Base-by-base conservation (phyloP, 768 basidiomycete species). In the Phlegmacium glaucopus region DNA sequence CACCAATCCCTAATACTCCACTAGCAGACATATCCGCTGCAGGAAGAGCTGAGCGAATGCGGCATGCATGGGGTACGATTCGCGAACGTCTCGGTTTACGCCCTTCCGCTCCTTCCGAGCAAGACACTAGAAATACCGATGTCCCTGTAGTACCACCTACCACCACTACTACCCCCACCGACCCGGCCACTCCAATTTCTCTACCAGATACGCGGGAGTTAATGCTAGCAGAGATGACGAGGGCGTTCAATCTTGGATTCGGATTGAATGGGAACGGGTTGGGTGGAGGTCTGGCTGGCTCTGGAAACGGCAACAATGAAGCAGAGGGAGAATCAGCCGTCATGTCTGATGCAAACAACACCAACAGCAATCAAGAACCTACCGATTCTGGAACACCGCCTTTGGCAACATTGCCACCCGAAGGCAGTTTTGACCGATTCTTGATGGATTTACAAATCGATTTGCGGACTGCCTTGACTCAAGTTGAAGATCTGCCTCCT, bases 341-440 rank as follows among this genome's bases (percentile, higher is more conserved):
- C 16, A 34, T 36, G 28, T 17, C 47, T 12, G 48, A 47, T n/a
- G n/a, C 46, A 22, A 45, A 55, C 18, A 44, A 39, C 29, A 9
- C 32, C 6, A 35, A 30, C 30, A 50, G 39, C 42, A 29, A 42
- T 35, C 34, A 35, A 18, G 46, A 34, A 22, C n/a, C 48, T 17
- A 35, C 50, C 6, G 47, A 30, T 6, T 11, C 32, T 2, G 32
- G 11, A n/a, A 34, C 32, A 34, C 9, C 48, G 27, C 42, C 45
- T 2, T 9, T 27, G 17, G 29, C 52, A n/a, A 27, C 36, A 16
- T 43, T 64, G 16, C 72, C 74, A 2, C 63, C 67, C 12, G 85
- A 85, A 56, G 84, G 83, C 49, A 84, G 82, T 57, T 92, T 92
- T 56, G 89, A 91, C 59, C 76, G 86, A 25, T 92, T 92, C 71